Evolutionary conservation across 2,329 filamentous ascomycete species (phyloP), one percentile per base, ranked within the genome.

Genomic region (Macroventuria anomochaeta): DNA sequence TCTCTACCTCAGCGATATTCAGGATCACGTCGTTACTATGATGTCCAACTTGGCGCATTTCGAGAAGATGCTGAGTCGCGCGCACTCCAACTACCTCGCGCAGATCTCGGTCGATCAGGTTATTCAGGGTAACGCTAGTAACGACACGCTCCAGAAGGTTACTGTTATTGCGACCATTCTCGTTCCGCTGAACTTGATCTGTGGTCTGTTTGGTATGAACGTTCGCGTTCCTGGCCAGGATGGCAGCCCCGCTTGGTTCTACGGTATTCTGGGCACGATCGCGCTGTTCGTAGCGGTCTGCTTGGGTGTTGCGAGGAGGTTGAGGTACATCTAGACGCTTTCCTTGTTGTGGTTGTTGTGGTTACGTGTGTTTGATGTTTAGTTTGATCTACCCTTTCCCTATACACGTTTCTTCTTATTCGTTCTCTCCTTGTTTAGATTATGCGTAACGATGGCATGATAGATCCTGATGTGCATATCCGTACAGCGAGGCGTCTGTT

Each of bases 21-120:
- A 99, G 76, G 95, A 99, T 77, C 95, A 99, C 83, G 93, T 99
- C 46, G 91, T 99, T 55, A 99, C 95, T 38, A 97, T 97, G 93
- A 96, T 96, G 84, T 95, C 90, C 64, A 99, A 96, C 76, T 77
- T 99, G 65, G 87, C 87, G 1, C 95, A 99, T 73, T 97, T 96
- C 65, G 95, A 99, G 75, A 97, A 97, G 82, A 97, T 99, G 83
- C 83, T 99, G 42, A 93, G 89, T 23, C 89, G 95, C 18, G 90
- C 90, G 2, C 95, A 99, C 79, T 91, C 89, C 80, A 99, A 97
- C 75, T 97, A 99, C 71, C 83, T 99, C 31, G 93, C 95, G 1
- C 95, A 97, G 71, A 85, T 97, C 58, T 93, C 89, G 32, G 93
- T 97, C 65, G 91, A 96, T 74, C 93, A 90, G 75, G 90, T 96